Evolutionary conservation across 108 stramenopile genomes (phyloP), one percentile per base, ranked within the genome.

Genomic region (Epipyxis sp.): DNA sequence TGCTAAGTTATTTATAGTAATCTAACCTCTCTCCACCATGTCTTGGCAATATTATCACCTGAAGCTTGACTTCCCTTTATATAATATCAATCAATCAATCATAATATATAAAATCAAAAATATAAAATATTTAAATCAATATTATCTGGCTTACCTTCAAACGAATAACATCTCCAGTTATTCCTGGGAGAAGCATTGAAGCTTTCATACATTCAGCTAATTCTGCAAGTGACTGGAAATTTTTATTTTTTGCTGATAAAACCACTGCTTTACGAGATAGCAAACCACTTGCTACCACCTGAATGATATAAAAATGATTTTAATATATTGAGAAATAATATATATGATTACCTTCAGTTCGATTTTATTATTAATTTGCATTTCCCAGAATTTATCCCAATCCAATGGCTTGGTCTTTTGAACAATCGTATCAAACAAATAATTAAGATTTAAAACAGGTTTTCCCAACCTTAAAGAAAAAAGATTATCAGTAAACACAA

Each of bases 91-190:
- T n/a, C n/a, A n/a, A n/a, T n/a, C n/a, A n/a, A n/a, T n/a, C n/a
- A n/a, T n/a, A n/a, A n/a, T n/a, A n/a, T n/a, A n/a, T n/a, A n/a
- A n/a, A n/a, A n/a, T n/a, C n/a, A n/a, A 20, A 20, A 20, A 50
- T 20, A 20, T 13, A 50, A 50, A 50, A 50, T 50, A 50, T 50
- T 50, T 20, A 13, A 13, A 13, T 20, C 46, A 6, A 50, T 50
- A 50, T 16, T 32, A 32, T 3, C 3, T 65, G 27, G 30, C 3
- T 65, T 37, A 25, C 61, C 10, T 65, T 57, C 54, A 89, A 57
- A 59, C 92, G 92, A 85, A 93, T 89, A 16, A 92, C 81, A 3
- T 94, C 94, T 29, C 96, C 96, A 0, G 96, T 93, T 69, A 97
- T 90, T 20, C 96, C 96, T 1, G 96, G 96, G 44, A 97, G 81